Conservation (phyloP, 306 rosid genomes). For the Glycine soja region DNA sequence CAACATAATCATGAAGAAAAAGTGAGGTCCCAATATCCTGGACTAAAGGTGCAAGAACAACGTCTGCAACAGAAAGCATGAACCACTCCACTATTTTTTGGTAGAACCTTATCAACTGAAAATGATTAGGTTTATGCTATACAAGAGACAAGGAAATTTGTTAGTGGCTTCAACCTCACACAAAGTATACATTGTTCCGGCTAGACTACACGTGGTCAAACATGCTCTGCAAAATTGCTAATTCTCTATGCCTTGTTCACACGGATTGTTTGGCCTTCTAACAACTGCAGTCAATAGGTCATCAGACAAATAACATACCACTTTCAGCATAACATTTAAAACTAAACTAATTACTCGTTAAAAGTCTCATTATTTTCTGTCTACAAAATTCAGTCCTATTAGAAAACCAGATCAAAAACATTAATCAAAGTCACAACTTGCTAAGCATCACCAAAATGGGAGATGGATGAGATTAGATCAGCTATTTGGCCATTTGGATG, state of each 20-base stretch:
- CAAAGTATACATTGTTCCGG: constrained; percentile 26
- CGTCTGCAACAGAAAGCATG: constrained; percentile 40
- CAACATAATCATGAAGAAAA: constrained; percentile 29
- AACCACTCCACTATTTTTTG: constrained; percentile 20
- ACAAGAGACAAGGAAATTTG: constrained; percentile 33
- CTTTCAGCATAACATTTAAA: background rate
- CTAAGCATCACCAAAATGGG: background rate
- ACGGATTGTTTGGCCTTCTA: constrained; percentile 84
- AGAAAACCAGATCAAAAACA: constrained; percentile 19
- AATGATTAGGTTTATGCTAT: constrained; percentile 42
- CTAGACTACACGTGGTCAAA: constrained; percentile 37
- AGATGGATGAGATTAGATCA: background rate
- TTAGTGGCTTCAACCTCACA: constrained; percentile 37
- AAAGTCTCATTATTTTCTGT: constrained; percentile 36
- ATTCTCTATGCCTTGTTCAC: constrained; percentile 82
- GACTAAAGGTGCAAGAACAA: constrained; percentile 32
- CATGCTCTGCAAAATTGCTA: constrained; percentile 40
- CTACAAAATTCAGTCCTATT: constrained; percentile 30
- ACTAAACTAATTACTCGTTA: constrained; percentile 33
- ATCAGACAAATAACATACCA: constrained; percentile 25
- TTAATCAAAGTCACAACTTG: background rate
- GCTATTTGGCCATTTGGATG: background rate
- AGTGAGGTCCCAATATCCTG: constrained; percentile 35
- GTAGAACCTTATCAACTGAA: constrained; percentile 35
- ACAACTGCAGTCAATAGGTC: constrained; percentile 61